Percentiles rank a stretch among this genome's conserved stretches.
Evolutionary conservation across 306 rosid genomes (phyloP).

Genomic region (Citrullus amarus): DNA sequence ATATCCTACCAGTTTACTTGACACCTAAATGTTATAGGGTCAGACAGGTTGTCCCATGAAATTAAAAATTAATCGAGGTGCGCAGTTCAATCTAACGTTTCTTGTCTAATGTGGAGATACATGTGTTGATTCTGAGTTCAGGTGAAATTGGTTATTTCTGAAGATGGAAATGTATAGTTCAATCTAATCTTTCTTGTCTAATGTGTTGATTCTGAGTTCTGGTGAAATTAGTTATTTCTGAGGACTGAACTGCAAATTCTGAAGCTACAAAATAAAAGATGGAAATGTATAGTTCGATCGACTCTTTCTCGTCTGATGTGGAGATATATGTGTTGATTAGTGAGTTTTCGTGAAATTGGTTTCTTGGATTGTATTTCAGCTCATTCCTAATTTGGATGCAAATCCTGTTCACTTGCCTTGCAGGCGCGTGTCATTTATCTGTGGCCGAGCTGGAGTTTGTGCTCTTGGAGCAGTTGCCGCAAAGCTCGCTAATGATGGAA

Average conservation of each 20-base stretch:
- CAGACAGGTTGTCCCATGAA: too few species aligned
- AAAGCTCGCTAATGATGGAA: slow-evolving; percentile 50
- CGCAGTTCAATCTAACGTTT: neutral
- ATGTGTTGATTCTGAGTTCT: neutral
- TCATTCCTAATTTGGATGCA: neutral
- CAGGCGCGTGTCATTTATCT: slow-evolving; percentile 63
- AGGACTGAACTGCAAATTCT: neutral
- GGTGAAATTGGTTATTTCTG: neutral
- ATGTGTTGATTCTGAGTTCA: neutral
- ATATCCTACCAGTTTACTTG: too few species aligned
- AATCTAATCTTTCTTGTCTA: neutral
- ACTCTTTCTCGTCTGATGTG: neutral
- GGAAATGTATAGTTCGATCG: neutral
- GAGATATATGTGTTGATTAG: neutral
- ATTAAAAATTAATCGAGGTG: too few species aligned
- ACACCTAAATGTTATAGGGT: too few species aligned
- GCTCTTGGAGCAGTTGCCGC: slow-evolving; percentile 77
- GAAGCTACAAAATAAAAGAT: neutral
- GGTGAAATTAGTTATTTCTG: neutral
- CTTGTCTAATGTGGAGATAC: neutral
- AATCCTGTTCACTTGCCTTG: neutral
- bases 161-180: neutral
- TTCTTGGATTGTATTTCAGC: neutral
- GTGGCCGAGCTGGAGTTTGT: slow-evolving; percentile 71
- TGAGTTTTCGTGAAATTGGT: neutral